A percentile compares a stretch with the other conserved stretches of the same genome.
Conservation (phyloP, 2,329 filamentous ascomycete genomes). For the Colletotrichum sp. region DNA sequence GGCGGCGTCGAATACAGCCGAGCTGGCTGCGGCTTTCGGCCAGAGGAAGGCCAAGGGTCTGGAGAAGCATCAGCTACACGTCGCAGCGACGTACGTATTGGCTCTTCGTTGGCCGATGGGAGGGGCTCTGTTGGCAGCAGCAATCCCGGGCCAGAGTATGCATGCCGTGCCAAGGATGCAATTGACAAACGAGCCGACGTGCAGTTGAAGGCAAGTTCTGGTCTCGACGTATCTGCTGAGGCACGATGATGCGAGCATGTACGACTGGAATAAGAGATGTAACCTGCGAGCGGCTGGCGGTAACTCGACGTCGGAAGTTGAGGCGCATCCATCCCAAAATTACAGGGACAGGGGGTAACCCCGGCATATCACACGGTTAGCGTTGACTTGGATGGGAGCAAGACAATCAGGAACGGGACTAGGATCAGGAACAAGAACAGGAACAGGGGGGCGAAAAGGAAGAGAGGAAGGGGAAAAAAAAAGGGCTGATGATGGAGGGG, state of each 20-base stretch:
- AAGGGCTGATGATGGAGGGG: background rate
- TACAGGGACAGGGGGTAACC: conserved; percentile 12
- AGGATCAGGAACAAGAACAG: background rate
- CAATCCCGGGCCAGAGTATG: background rate
- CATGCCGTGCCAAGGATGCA: background rate
- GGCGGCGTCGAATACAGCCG: conserved; percentile 3
- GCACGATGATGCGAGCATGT: background rate
- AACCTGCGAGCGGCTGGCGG: background rate
- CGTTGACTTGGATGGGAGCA: conserved; percentile 10
- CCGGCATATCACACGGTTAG: conserved; percentile 11
- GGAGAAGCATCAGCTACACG: background rate
- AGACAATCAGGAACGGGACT: conserved; percentile 13
- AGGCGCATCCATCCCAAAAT: conserved; percentile 24
- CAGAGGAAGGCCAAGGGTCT: background rate
- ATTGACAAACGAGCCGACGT: background rate
- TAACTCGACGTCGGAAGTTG: conserved; percentile 19
- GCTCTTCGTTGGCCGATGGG: background rate
- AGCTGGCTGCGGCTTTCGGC: conserved; percentile 9
- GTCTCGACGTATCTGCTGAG: background rate
- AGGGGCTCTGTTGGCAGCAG: background rate
- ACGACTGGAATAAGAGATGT: background rate
- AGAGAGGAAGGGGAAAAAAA: background rate
- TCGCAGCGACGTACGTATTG: background rate
- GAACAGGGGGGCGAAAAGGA: background rate
- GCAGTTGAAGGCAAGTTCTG: background rate